phyloP scores from a whole-genome alignment of 306 rosid species.

The Cucurbita maxima region DNA sequence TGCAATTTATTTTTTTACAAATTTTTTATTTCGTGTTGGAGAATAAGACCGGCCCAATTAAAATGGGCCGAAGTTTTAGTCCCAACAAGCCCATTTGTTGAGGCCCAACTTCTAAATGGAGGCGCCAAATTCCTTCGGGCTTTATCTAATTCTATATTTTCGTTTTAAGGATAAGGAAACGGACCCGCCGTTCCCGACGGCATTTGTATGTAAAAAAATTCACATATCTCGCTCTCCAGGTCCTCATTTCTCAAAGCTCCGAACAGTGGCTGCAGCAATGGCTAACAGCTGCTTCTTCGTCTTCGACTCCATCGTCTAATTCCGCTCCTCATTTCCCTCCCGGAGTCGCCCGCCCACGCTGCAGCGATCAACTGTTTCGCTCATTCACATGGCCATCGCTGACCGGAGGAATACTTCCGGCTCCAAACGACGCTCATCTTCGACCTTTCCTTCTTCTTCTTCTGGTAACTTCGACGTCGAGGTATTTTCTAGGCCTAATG shows the following conservation, averaged over 20 bases:
- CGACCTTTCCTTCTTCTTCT: neutral
- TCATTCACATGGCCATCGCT: slow-evolving; percentile 15
- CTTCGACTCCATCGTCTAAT: slow-evolving; percentile 33
- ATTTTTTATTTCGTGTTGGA: no score
- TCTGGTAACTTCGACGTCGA: slow-evolving; percentile 4
- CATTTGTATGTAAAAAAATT: neutral
- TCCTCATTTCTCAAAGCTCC: neutral
- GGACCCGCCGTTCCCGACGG: no score
- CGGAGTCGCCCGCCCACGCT: slow-evolving; percentile 12
- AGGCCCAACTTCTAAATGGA: neutral
- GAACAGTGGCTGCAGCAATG: slow-evolving; percentile 51
- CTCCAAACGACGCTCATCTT: slow-evolving; percentile 12
- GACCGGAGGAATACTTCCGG: slow-evolving; percentile 14
- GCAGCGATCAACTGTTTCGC: slow-evolving; percentile 13
- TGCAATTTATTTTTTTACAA: no score
- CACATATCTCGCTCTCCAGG: neutral
- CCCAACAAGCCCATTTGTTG: neutral
- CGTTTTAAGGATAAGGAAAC: no score
- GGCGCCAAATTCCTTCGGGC: slow-evolving; percentile 19
- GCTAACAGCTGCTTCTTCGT: slow-evolving; percentile 47
- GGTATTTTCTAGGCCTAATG: slow-evolving; percentile 9
- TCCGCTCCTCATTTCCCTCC: slow-evolving; percentile 23
- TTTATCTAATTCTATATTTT: neutral
- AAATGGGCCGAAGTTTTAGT: neutral
- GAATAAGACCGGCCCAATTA: neutral